phyloP scores from a whole-genome alignment of 169 alveolate genomes.

The Plasmodium berghei region DNA sequence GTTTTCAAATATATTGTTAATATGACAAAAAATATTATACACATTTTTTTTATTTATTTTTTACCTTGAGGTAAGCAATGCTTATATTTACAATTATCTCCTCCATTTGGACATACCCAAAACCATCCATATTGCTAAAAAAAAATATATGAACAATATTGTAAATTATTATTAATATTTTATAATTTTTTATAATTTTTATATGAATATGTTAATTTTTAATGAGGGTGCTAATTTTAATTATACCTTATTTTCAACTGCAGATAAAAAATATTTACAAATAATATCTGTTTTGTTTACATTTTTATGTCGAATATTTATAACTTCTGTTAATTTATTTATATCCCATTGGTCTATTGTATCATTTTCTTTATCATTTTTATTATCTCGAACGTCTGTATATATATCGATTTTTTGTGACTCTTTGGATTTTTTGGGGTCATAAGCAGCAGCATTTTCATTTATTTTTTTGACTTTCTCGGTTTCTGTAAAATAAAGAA shows the following conservation, averaged over 20 bases:
- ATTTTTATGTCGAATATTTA: constrained; percentile 85
- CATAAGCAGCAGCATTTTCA: constrained; percentile 82
- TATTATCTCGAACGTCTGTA: constrained; percentile 94
- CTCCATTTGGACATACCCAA: constrained; percentile 99
- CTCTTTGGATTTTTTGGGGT: constrained; percentile 87
- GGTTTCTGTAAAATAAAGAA: constrained; percentile 78
- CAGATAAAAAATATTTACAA: constrained; percentile 96
- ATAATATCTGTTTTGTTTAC: constrained; percentile 92
- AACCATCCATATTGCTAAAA: constrained; percentile 96
- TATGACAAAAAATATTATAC: too few species aligned
- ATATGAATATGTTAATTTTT: too few species aligned
- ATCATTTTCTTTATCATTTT: constrained; percentile 82
- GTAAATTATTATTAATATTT: neutral
- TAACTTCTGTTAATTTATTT: constrained; percentile 82
- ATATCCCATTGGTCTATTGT: constrained; percentile 85
- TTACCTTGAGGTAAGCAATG: constrained; percentile 98
- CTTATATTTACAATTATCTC: constrained; percentile 96
- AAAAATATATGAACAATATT: neutral
- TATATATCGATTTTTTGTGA: constrained; percentile 95
- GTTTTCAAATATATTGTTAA: too few species aligned
- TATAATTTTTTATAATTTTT: too few species aligned
- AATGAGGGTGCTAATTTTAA: neutral
- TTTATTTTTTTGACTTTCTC: constrained; percentile 89
- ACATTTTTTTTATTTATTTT: constrained; percentile 75
- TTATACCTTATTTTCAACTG: constrained; percentile 94